Evolutionary conservation across 495 filamentous ascomycete genomes (phyloP).

Genomic region (Cercophora newfieldiana): DNA sequence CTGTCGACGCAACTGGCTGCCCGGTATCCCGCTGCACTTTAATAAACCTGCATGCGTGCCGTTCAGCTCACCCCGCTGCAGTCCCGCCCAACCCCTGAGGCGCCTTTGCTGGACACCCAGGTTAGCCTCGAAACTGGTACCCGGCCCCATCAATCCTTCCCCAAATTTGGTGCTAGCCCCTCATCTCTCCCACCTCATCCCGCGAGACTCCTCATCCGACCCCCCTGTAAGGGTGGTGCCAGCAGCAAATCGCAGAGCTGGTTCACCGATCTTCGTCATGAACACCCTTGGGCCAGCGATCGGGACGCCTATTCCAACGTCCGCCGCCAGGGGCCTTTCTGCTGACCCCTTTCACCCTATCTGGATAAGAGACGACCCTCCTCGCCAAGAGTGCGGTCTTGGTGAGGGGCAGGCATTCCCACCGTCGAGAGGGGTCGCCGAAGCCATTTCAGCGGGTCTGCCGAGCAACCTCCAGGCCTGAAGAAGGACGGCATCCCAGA

Average conservation of each 20-base stretch:
- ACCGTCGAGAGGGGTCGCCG: background rate
- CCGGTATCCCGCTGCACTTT: background rate
- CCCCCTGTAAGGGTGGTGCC: background rate
- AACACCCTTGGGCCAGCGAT: background rate
- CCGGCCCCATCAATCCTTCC: slow-evolving; percentile 1
- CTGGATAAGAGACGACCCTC: background rate
- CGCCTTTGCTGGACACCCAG: background rate
- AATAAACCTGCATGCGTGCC: background rate
- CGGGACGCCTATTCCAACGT: background rate
- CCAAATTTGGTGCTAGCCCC: background rate
- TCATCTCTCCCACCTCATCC: background rate
- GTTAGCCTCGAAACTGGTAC: slow-evolving; percentile 1
- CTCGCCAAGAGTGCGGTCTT: background rate
- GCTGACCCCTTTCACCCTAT: background rate
- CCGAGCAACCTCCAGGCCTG: background rate
- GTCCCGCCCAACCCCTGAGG: background rate
- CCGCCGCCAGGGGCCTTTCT: background rate
- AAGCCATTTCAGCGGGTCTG: background rate
- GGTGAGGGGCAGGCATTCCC: background rate
- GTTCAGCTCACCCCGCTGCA: background rate
- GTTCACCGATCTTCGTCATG: background rate
- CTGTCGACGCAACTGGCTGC: background rate
- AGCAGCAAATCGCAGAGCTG: background rate
- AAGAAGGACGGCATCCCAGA: background rate
- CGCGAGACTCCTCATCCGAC: background rate